Evolutionary conservation across 2,329 filamentous ascomycete species (phyloP).

Genomic region (Purpureocillium lavendulum): DNA sequence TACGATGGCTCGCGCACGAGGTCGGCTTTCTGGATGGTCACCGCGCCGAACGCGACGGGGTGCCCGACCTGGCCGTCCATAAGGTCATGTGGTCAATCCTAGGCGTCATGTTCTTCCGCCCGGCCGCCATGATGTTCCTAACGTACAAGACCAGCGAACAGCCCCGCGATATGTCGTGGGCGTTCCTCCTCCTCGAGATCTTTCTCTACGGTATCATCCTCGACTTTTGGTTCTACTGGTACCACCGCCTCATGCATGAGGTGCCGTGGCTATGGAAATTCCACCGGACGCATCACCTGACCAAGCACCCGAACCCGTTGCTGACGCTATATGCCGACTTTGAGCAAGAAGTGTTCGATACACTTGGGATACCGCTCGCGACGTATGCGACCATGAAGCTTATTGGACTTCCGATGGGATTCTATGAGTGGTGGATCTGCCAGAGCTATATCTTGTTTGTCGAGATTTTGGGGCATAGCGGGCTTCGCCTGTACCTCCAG

Average conservation of each 20-base stretch:
- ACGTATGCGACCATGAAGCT: conserved; percentile 23
- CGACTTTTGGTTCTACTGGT: conserved; percentile 35
- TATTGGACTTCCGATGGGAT: conserved; percentile 30
- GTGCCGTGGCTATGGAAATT: conserved; percentile 30
- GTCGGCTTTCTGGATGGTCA: conserved; percentile 35
- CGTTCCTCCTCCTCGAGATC: conserved; percentile 26
- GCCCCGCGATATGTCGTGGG: conserved; percentile 10
- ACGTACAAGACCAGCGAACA: no score
- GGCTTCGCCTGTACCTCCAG: conserved; percentile 24
- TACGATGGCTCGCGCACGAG: conserved; percentile 26
- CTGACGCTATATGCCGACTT: conserved; percentile 30
- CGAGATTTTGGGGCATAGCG: conserved; percentile 28
- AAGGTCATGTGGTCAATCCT: conserved; percentile 24
- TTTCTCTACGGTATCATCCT: conserved; percentile 31
- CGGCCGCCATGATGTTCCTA: no score
- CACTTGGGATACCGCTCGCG: conserved; percentile 28
- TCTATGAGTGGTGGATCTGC: conserved; percentile 38
- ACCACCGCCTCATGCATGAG: conserved; percentile 30
- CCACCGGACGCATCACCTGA: conserved; percentile 35
- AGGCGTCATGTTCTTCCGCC: no score
- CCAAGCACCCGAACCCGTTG: conserved; percentile 34
- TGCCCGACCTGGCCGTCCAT: conserved; percentile 28
- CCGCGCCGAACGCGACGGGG: conserved; percentile 31
- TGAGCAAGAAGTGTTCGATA: conserved; percentile 33
- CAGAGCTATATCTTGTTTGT: conserved; percentile 30